These are phyloP conservation scores for Leccinum solheimii DNA, from an alignment of 1,284 basidiomycete species.

Conservation along the genomic window DNA sequence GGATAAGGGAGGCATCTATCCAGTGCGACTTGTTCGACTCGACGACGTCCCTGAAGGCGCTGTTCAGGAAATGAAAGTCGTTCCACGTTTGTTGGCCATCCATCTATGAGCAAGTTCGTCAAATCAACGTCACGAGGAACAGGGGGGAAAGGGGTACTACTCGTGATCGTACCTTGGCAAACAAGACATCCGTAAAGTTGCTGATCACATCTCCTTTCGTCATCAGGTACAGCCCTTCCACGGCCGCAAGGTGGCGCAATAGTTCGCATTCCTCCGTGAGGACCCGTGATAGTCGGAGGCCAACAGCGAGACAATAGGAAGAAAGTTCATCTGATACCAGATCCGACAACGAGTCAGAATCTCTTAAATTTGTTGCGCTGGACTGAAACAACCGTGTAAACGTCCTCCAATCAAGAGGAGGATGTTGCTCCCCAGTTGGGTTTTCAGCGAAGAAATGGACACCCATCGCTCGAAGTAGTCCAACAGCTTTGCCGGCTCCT, in stretches of 20 bases:
- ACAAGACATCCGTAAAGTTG: conserved; percentile 70
- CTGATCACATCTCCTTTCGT: conserved; percentile 69
- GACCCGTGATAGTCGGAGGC: conserved; percentile 56
- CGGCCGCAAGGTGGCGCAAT: conserved; percentile 64
- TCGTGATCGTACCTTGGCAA: conserved; percentile 58
- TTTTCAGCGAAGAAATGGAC: conserved; percentile 29
- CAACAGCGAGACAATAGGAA: conserved; percentile 56
- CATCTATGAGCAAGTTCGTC: conserved; percentile 50
- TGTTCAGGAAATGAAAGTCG: conserved; percentile 84
- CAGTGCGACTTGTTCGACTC: conserved; percentile 48
- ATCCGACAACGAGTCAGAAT: conserved; percentile 59
- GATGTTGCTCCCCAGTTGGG: conserved; percentile 14
- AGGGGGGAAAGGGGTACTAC: neutral
- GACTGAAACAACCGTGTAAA: conserved; percentile 37
- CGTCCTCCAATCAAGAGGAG: conserved; percentile 26
- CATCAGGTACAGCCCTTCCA: conserved; percentile 78
- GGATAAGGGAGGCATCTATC: conserved; percentile 71
- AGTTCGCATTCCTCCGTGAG: conserved; percentile 72
- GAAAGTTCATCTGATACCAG: conserved; percentile 64
- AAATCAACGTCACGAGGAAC: neutral
- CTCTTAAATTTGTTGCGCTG: conserved; percentile 37
- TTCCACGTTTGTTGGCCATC: conserved; percentile 68
- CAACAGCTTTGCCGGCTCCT: conserved; percentile 77
- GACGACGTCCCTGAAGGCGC: conserved; percentile 69
- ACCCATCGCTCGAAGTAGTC: conserved; percentile 58